Base-by-base conservation (phyloP, 2,329 filamentous ascomycete species). In the Diplodia corticola region DNA sequence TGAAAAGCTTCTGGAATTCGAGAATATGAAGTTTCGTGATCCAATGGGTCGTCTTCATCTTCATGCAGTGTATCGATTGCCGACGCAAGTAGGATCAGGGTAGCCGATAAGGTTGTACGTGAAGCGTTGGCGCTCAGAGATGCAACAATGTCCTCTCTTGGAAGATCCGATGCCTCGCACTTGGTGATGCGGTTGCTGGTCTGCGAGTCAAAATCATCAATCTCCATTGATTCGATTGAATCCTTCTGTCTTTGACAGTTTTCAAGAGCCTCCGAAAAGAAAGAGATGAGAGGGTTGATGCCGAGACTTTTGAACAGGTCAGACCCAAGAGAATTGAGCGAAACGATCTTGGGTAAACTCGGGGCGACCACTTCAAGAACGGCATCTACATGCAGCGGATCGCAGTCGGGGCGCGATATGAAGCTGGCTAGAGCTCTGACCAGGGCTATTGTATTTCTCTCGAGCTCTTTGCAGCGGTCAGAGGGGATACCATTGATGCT, bases 151-250 rank as follows among this genome's bases (percentile, higher is more conserved):
- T 77, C 71, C 81, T 85, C 81, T 49, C 86, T 80, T 49, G 87
- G 73, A 17, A 83, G 73, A 22, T 76, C 71, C 1, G 69, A 67
- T 46, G 76, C 70, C 49, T 69, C 53, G 3, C 61, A 35, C 35
- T 77, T 79, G 33, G 79, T 74, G 1, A 73, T 68, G 17, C 79
- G 78, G 26, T 81, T 81, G 68, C 83, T 88, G 63, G 80, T 80
- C 69, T 89, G 86, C 0, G 87, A 87, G 48, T 86, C 85, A 64
- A 89, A 88, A 13, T 85, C 82, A 71, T 92, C 90, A 5, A 92
- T 72, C 65, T 91, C 88, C 87, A 91, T 89, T 5, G 82, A 73
- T 69, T 89, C 86, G 75, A 75, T 71, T 28, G 40, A 35, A 9
- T 74, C 77, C 13, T 71, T 65, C 4, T 71, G 71, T 67, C 68